Percentiles rank a stretch among this genome's conserved stretches.
phyloP scores from a whole-genome alignment of 2,329 filamentous ascomycete genomes.

The Aspergillus sojae region DNA sequence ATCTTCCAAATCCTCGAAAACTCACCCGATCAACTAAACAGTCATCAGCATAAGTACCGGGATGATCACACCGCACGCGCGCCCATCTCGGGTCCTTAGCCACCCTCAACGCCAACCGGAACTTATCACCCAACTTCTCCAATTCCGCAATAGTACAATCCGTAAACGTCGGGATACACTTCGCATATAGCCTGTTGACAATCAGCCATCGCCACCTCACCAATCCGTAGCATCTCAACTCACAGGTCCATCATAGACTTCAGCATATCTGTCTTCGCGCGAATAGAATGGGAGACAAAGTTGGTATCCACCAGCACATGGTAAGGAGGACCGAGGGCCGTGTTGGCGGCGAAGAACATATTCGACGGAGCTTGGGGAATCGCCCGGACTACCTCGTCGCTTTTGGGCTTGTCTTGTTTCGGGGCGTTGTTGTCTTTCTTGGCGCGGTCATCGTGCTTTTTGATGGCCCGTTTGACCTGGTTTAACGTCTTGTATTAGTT shows the following conservation, averaged over 20 bases:
- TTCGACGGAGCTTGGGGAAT: slow-evolving; percentile 65
- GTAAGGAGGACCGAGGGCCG: slow-evolving; percentile 82
- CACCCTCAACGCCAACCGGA: slow-evolving; percentile 80
- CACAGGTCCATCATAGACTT: slow-evolving; percentile 83
- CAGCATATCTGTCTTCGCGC: slow-evolving; percentile 84
- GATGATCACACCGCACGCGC: slow-evolving; percentile 84
- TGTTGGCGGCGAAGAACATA: slow-evolving; percentile 89
- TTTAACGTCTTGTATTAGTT: slow-evolving; percentile 58
- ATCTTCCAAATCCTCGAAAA: background rate
- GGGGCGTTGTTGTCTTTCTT: slow-evolving; percentile 16
- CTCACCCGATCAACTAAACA: slow-evolving; percentile 72
- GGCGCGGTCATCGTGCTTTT: slow-evolving; percentile 24
- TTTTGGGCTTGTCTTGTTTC: slow-evolving; percentile 20
- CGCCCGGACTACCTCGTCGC: slow-evolving; percentile 20
- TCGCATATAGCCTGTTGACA: slow-evolving; percentile 71
- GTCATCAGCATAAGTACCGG: slow-evolving; percentile 85
- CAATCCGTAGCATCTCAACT: background rate
- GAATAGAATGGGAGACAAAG: slow-evolving; percentile 87
- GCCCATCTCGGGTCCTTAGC: slow-evolving; percentile 90
- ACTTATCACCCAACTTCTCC: slow-evolving; percentile 87
- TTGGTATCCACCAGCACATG: slow-evolving; percentile 82
- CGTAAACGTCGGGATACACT: slow-evolving; percentile 86
- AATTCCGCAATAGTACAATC: slow-evolving; percentile 81
- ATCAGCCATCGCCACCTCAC: slow-evolving; percentile 5
- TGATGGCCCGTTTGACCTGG: slow-evolving; percentile 27